Evolutionary conservation across 2,329 filamentous ascomycete species (phyloP), one percentile per base, ranked within the genome.

Genomic region (Paraphaeosphaeria minitans): DNA sequence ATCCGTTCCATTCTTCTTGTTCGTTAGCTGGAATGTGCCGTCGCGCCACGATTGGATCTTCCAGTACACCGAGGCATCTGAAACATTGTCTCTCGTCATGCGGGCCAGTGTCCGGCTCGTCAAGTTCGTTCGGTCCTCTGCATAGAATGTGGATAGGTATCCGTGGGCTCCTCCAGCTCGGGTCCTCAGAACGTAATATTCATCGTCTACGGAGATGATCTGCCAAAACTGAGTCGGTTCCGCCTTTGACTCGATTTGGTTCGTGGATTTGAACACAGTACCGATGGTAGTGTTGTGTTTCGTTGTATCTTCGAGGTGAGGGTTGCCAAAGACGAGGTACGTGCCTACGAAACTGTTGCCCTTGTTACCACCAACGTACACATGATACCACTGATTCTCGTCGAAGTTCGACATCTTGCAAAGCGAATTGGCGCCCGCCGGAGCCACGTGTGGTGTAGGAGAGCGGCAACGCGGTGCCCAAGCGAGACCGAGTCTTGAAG

Each of bases 21-120:
- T 70, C 3, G 53, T 59, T 7, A 71, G n/a, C 45, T 56, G 66
- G 54, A 60, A 68, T 1, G 61, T 65, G 0, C 62, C 66, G 51
- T 72, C 67, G 12, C 64, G 61, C 66, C 67, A 69, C 5, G 62
- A 53, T 2, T 31, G 31, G 16, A 72, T 55, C 4, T 56, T 57
- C 69, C 69, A 72, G 49, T 58, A 70, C 6, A 65, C 59, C n/a
- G 62, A 63, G 5, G 62, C 57, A 27, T 68, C 64, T 3, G 62
- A 58, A 3, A 68, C 33, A 33, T 68, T 64, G 7, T 57, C 59
- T 24, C 61, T 56, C 9, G 57, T 48, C 65, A 71, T 70, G 42
- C 39, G 41, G 4, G 59, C 59, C 22, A 57, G 50, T 1, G 64
- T 62, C 33, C 39, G 21, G 39, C 39, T 5, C 60, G 51, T 10